Evolutionary conservation across 768 basidiomycete genomes (phyloP), one percentile per base, ranked within the genome.

Genomic region (Leccinum subgranulosum): DNA sequence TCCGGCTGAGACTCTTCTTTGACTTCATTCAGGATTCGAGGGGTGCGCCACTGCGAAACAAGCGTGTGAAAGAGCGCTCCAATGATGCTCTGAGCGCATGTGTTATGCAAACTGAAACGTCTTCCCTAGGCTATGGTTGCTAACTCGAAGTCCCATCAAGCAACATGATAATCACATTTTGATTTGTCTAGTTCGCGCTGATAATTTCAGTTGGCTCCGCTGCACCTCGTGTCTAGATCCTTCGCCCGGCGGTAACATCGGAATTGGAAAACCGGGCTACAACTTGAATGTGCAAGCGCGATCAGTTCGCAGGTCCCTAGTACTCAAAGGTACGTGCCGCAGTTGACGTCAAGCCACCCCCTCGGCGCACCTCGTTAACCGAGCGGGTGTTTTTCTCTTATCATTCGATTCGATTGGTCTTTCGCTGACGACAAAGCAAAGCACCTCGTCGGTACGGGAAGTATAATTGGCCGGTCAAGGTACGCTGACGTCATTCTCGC

Each of bases 41-140:
- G 61, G 60, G 61, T 34, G 27, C 15, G 12, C 25, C 48, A 54
- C 39, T 4, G 23, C 61, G 66, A 59, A 61, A 56, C 56, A 6
- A 49, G 46, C 55, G 66, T 66, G 66, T 34, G 66, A 65, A 51
- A 46, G 45, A n/a, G 5, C 6, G 11, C 43, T 23, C 49, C 28
- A 43, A 48, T 3, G n/a, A 21, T 25, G 8, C 39, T 15, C 17
- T 55, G 14, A 19, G 17, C 19, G 41, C 4, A 36, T 39, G 39
- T 21, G 41, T 52, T 43, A 10, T 39, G 28, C 15, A 15, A 14
- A 47, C 15, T 41, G 58, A 60, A 51, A 56, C 57, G 4, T 19
- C 46, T 46, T 51, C 27, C 51, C 27, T 0, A 11, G 39, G n/a
- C 45, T 39, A 3, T 28, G 31, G 27, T 41, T 45, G 56, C 49